A percentile compares a stretch with the other conserved stretches of the same genome.
Conservation (phyloP, 2,329 filamentous ascomycete genomes). For the Penicillium sp. region DNA sequence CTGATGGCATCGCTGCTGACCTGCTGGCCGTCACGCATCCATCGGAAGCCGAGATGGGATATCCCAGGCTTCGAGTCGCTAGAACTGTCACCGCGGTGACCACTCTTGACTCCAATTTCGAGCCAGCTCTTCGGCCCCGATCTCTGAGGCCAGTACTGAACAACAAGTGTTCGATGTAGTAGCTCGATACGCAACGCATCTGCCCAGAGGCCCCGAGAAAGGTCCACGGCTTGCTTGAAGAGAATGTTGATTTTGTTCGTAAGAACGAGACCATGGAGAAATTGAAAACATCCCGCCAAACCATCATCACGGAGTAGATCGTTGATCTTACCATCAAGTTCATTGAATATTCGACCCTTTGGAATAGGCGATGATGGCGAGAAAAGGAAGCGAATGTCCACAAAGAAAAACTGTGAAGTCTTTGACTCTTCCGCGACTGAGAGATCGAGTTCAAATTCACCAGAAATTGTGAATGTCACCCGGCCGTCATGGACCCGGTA, state of each 20-base stretch:
- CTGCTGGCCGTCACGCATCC: constrained; percentile 81
- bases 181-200: constrained; percentile 74
- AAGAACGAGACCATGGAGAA: constrained; percentile 81
- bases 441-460: constrained; percentile 90
- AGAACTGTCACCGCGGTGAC: constrained; percentile 15
- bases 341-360: constrained; percentile 58
- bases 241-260: constrained; percentile 88
- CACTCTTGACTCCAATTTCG: constrained; percentile 67
- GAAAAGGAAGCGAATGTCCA: constrained; percentile 85
- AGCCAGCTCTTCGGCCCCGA: constrained; percentile 82
- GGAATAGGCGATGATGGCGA: constrained; percentile 66
- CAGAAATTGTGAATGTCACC: constrained; percentile 77
- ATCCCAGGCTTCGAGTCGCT: constrained; percentile 15
- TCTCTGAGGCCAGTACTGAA: constrained; percentile 85
- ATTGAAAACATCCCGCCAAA: constrained; percentile 75
- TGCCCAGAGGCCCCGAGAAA: constrained; percentile 72
- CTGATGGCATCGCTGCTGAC: constrained; percentile 65
- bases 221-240: constrained; percentile 69
- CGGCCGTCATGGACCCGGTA: constrained; percentile 82
- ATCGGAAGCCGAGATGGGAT: constrained; percentile 55
- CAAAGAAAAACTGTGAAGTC: constrained; percentile 84
- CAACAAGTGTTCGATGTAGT: constrained; percentile 74
- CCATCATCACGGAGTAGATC: constrained; percentile 66
- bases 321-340: constrained; percentile 72
- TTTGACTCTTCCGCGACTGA: constrained; percentile 84